A percentile compares a stretch with the other conserved stretches of the same genome.
Evolutionary conservation across 2,329 filamentous ascomycete species (phyloP).

Genomic region (Aureobasidium pullulans): DNA sequence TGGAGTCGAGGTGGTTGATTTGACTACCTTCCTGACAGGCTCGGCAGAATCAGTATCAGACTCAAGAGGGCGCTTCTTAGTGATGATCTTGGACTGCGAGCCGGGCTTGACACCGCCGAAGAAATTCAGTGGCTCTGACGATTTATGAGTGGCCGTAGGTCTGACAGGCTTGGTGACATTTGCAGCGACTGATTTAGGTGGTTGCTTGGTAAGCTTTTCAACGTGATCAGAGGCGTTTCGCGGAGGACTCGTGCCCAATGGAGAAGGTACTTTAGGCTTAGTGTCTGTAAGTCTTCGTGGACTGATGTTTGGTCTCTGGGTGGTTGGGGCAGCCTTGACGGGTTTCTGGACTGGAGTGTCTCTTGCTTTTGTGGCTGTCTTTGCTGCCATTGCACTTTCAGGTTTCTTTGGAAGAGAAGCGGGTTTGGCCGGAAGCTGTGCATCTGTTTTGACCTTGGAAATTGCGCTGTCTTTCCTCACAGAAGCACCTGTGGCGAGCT

Average conservation of each 20-base stretch:
- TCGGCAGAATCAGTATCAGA: neutral
- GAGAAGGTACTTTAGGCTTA: constrained; percentile 55
- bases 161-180: neutral
- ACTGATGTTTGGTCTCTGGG: constrained; percentile 14
- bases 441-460: neutral
- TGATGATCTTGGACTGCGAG: neutral
- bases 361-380: constrained; percentile 12
- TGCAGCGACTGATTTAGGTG: neutral
- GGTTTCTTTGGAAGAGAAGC: constrained; percentile 8
- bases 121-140: constrained; percentile 1
- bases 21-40: constrained; percentile 17
- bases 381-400: neutral
- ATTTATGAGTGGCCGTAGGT: neutral
- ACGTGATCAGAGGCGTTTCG: constrained; percentile 52
- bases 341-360: constrained; percentile 19
- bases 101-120: constrained; percentile 4
- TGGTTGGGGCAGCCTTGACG: constrained; percentile 21
- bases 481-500: neutral
- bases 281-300: constrained; percentile 30
- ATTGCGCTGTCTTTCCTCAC: constrained; percentile 3
- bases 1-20: constrained; percentile 28
- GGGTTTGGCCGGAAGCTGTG: neutral
- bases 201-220: constrained; percentile 25
- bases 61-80: constrained; percentile 13
- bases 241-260: constrained; percentile 53